These are phyloP conservation scores for Stemphylium beticola DNA, from an alignment of 2,329 filamentous ascomycete species.

Conservation along the genomic window DNA sequence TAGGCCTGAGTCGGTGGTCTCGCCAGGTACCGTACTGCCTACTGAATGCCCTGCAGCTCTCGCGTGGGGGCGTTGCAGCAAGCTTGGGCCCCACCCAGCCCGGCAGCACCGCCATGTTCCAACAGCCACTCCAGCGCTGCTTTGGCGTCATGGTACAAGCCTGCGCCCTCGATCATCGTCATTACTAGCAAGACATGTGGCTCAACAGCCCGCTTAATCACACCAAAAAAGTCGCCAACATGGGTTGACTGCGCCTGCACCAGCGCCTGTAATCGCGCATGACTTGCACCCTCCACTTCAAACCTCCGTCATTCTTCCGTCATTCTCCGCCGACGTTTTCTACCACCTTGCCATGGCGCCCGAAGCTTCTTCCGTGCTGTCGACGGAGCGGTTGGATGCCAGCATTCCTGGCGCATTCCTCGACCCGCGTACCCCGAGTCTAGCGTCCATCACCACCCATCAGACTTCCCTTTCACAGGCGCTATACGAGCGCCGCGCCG, in stretches of 20 bases:
- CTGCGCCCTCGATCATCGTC: conserved; percentile 15
- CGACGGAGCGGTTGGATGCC: conserved; percentile 48
- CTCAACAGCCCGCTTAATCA: conserved; percentile 20
- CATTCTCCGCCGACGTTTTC: background rate
- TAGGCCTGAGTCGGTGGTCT: background rate
- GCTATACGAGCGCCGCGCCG: conserved; percentile 73
- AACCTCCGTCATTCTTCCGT: conserved; percentile 1
- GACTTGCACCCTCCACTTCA: background rate
- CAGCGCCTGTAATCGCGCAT: background rate
- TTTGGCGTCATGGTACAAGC: conserved; percentile 1
- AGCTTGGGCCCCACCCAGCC: conserved; percentile 12
- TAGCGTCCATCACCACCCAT: conserved; percentile 45
- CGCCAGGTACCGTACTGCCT: no score
- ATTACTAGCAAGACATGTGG: conserved; percentile 16
- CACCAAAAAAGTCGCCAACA: conserved; percentile 1
- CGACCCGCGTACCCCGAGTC: conserved; percentile 26
- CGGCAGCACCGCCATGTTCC: conserved; percentile 3
- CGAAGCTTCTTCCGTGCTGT: conserved; percentile 28
- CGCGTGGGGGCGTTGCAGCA: background rate
- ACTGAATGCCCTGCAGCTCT: no score
- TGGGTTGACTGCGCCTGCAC: conserved; percentile 12
- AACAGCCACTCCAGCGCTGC: conserved; percentile 1
- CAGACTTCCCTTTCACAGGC: conserved; percentile 60
- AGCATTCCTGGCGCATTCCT: conserved; percentile 60
- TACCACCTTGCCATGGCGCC: conserved; percentile 37